Conservation (phyloP, 208 protist species). For the Trypanosomatidae sp. region DNA sequence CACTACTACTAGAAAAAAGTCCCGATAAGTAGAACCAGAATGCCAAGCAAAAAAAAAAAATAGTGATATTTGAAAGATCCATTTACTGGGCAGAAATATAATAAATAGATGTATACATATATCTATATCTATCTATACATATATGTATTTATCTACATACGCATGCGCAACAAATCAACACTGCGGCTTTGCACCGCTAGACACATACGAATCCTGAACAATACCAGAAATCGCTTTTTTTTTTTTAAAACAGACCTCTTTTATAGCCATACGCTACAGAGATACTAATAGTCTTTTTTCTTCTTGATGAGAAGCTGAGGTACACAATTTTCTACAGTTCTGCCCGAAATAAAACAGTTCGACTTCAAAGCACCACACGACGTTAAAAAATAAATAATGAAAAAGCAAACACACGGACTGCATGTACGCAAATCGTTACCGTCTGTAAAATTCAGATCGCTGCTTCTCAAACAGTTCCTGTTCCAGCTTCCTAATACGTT, state of each 20-base stretch:
- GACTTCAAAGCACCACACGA: neutral
- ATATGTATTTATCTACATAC: neutral
- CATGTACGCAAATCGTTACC: slow-evolving; percentile 1
- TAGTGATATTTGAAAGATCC: too few species aligned
- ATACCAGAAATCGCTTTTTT: neutral
- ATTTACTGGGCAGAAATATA: neutral
- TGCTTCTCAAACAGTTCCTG: slow-evolving; percentile 78
- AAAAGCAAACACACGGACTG: neutral
- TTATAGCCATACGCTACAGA: neutral
- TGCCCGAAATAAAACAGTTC: too few species aligned
- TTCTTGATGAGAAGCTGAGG: neutral
- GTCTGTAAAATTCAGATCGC: slow-evolving; percentile 61
- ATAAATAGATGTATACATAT: neutral
- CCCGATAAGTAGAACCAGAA: neutral
- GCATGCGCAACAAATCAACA: neutral
- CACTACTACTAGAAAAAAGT: neutral
- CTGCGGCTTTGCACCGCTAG: too few species aligned
- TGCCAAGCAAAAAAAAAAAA: neutral
- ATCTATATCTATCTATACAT: neutral
- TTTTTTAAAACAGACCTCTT: neutral
- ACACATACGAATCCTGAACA: neutral
- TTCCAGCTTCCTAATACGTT: slow-evolving; percentile 73
- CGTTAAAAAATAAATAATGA: slow-evolving; percentile 13
- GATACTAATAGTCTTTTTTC: neutral
- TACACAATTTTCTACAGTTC: neutral